These are phyloP conservation scores for Aspergillus eucalypticola DNA, from an alignment of 2,329 filamentous ascomycete species.

Conservation along the genomic window DNA sequence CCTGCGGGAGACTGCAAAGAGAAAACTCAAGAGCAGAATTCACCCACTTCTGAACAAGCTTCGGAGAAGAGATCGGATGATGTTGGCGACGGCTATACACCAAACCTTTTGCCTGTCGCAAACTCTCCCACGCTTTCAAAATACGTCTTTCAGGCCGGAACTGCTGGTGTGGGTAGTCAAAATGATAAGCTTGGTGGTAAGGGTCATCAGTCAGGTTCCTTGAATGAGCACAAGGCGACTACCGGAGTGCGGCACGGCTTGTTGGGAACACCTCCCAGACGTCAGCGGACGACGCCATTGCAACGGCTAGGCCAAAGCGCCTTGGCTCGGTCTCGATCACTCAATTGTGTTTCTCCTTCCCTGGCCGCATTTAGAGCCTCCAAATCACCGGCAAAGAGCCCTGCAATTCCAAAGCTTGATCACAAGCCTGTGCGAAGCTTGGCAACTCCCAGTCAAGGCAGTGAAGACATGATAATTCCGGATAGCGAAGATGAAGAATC, in stretches of 20 bases:
- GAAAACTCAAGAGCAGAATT: neutral
- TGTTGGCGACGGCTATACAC: constrained; percentile 19
- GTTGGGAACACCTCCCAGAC: constrained; percentile 3
- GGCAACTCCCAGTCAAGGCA: constrained; percentile 39
- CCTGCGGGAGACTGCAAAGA: neutral
- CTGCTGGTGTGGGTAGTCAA: neutral
- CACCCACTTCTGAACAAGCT: neutral
- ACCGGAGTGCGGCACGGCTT: neutral
- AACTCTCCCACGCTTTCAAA: constrained; percentile 39
- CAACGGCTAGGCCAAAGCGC: constrained; percentile 45
- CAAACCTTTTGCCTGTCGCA: constrained; percentile 38
- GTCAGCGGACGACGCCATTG: constrained; percentile 37
- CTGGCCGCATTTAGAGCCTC: constrained; percentile 6
- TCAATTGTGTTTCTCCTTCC: constrained; percentile 26
- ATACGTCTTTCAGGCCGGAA: constrained; percentile 34
- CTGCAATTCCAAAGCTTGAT: neutral
- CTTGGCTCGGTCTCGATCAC: constrained; percentile 40
- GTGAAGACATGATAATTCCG: constrained; percentile 55
- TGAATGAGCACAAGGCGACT: neutral
- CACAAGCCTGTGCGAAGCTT: neutral
- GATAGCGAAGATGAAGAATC: constrained; percentile 50
- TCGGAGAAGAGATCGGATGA: constrained; percentile 5
- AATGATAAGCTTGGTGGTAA: neutral
- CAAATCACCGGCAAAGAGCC: neutral
- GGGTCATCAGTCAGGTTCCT: neutral